These are phyloP conservation scores for Chalaropsis thielavioides DNA, from an alignment of 2,329 filamentous ascomycete species.

Conservation along the genomic window DNA sequence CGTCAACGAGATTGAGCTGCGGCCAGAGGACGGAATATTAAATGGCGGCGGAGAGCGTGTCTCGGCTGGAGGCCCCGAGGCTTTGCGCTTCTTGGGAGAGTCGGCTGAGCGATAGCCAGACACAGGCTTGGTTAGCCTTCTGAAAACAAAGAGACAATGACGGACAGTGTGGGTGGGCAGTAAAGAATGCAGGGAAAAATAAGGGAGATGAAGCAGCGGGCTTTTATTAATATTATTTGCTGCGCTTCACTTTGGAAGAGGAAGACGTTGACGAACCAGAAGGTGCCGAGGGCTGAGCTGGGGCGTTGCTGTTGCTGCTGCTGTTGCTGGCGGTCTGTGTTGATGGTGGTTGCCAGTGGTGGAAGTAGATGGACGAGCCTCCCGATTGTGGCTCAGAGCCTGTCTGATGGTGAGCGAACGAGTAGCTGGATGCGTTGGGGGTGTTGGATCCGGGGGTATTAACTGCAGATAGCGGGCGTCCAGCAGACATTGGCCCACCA, in stretches of 20 bases:
- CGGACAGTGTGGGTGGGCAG: not conserved
- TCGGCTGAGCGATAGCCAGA: slow-evolving; percentile 40
- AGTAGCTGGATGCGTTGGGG: slow-evolving; percentile 9
- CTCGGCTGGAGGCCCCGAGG: slow-evolving; percentile 38
- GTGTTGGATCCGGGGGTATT: slow-evolving; percentile 14
- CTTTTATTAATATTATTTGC: slow-evolving; percentile 8
- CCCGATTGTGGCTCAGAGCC: slow-evolving; percentile 43
- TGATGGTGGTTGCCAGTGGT: slow-evolving; percentile 78
- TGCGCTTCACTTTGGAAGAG: slow-evolving; percentile 27
- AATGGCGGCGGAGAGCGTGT: slow-evolving; percentile 23
- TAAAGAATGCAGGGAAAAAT: not conserved
- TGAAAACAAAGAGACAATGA: slow-evolving; percentile 13
- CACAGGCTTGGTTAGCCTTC: slow-evolving; percentile 26
- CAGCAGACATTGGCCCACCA: slow-evolving; percentile 17
- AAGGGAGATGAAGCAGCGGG: not conserved
- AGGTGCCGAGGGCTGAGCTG: slow-evolving; percentile 56
- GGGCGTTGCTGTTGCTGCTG: slow-evolving; percentile 27
- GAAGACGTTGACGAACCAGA: slow-evolving; percentile 47
- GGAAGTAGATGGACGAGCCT: slow-evolving; percentile 58
- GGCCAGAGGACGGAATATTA: slow-evolving; percentile 1
- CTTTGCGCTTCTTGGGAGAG: slow-evolving; percentile 77
- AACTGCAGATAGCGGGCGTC: slow-evolving; percentile 28
- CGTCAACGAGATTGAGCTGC: not conserved
- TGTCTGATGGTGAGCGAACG: slow-evolving; percentile 34
- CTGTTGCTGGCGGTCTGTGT: slow-evolving; percentile 20